A percentile compares a stretch with the other conserved stretches of the same genome.
Conservation (phyloP, 108 stramenopile genomes). For the Bacterosira constricta region DNA sequence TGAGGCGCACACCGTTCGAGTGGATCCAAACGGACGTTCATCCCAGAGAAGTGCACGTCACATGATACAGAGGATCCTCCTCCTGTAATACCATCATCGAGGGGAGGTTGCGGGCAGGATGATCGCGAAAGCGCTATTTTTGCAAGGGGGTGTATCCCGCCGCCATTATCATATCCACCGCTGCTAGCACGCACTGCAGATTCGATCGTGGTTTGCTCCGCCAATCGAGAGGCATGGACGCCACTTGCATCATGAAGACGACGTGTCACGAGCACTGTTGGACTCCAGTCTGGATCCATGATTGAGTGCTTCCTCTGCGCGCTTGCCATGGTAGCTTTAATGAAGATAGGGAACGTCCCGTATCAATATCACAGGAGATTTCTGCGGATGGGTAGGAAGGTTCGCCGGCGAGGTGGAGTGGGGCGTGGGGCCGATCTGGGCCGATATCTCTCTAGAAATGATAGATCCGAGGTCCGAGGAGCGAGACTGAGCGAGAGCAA, state of each 20-base stretch:
- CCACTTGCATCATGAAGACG: conserved; percentile 29
- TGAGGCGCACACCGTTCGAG: conserved; percentile 45
- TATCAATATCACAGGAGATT: too few relatives aligned
- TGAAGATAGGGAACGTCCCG: too few relatives aligned
- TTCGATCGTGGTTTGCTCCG: conserved; percentile 30
- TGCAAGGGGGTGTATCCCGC: conserved; percentile 18
- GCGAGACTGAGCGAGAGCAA: too few relatives aligned
- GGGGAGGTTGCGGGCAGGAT: conserved; percentile 31
- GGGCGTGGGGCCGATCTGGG: too few relatives aligned
- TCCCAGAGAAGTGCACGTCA: conserved; percentile 31
- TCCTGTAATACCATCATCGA: conserved; percentile 44
- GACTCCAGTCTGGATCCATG: conserved; percentile 21
- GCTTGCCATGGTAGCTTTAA: not conserved
- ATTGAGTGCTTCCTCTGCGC: not conserved
- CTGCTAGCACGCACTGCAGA: not conserved
- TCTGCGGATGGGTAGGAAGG: too few relatives aligned
- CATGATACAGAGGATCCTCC: conserved; percentile 36
- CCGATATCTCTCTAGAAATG: too few relatives aligned
- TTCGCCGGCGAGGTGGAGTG: too few relatives aligned
- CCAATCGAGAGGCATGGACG: conserved; percentile 17
- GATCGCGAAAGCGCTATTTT: conserved; percentile 16
- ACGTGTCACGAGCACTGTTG: conserved; percentile 19
- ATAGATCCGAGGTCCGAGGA: too few relatives aligned
- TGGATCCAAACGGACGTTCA: conserved; percentile 35
- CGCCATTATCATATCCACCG: too few relatives aligned